A percentile compares a stretch with the other conserved stretches of the same genome.
These are phyloP conservation scores for Epicoccum nigrum DNA, from an alignment of 2,329 filamentous ascomycete genomes.

Conservation along the genomic window DNA sequence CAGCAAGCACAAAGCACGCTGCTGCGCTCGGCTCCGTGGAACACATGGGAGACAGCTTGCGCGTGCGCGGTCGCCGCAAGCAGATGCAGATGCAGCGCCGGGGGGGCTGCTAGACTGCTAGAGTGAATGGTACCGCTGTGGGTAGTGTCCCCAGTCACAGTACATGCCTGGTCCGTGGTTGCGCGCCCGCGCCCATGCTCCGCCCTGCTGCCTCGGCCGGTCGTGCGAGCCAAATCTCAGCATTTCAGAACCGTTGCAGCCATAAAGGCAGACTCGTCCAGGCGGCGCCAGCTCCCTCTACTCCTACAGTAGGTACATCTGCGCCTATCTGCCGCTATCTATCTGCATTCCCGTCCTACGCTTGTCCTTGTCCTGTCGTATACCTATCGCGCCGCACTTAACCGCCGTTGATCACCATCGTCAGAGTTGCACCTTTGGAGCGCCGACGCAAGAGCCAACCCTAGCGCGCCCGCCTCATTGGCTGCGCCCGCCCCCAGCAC, in stretches of 20 bases:
- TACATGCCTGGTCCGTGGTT: conserved; percentile 3
- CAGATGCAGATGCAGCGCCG: conserved; percentile 9
- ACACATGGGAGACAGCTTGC: conserved; percentile 5
- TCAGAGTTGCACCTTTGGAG: conserved; percentile 35
- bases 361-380: too few relatives aligned
- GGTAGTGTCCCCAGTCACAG: conserved; percentile 6
- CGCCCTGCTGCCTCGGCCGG: conserved; percentile 10
- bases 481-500: conserved; percentile 24
- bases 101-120: conserved; percentile 1
- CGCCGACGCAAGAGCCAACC: conserved; percentile 28
- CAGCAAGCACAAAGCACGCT: conserved; percentile 9
- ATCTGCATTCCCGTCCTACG: neutral
- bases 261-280: conserved; percentile 2
- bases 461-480: conserved; percentile 33
- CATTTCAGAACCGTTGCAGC: neutral
- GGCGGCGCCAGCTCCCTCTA: neutral
- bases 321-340: neutral
- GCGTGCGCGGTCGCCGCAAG: conserved; percentile 8
- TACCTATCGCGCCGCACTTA: neutral
- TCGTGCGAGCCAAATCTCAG: neutral
- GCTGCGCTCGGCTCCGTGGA: conserved; percentile 14
- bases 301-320: neutral
- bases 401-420: conserved; percentile 20
- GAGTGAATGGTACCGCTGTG: conserved; percentile 9
- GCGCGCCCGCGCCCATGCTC: conserved; percentile 4